These are phyloP conservation scores for Aspergillus neoniger DNA, from an alignment of 2,329 filamentous ascomycete species.

Conservation along the genomic window DNA sequence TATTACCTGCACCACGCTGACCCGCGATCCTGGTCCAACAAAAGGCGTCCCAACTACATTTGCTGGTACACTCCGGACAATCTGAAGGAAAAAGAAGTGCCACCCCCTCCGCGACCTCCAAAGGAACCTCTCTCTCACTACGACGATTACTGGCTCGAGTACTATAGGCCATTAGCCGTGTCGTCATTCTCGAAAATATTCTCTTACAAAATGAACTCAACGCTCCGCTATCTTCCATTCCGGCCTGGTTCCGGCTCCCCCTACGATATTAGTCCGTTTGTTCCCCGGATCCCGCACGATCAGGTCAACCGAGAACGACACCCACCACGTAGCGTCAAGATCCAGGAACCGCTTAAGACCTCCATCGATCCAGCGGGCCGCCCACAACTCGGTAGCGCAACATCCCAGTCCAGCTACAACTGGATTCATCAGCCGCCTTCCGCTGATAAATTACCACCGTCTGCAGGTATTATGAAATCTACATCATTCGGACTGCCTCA, in stretches of 20 bases:
- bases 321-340: conserved; percentile 61
- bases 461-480: conserved; percentile 61
- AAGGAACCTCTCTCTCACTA: conserved; percentile 55
- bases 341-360: conserved; percentile 61
- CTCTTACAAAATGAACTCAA: conserved; percentile 87
- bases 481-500: conserved; percentile 33
- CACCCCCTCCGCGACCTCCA: conserved; percentile 43
- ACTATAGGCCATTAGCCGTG: conserved; percentile 84
- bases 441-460: conserved; percentile 35
- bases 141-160: conserved; percentile 97
- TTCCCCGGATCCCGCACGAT: conserved; percentile 64
- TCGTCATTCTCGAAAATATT: conserved; percentile 93
- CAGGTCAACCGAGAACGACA: conserved; percentile 62
- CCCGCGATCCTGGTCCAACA: conserved; percentile 71
- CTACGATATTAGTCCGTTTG: conserved; percentile 86
- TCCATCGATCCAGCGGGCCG: conserved; percentile 38
- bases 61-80: conserved; percentile 80
- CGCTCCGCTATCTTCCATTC: conserved; percentile 77
- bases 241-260: conserved; percentile 67
- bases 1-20: conserved; percentile 94
- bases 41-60: conserved; percentile 71
- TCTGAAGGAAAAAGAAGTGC: conserved; percentile 65
- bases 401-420: conserved; percentile 20
- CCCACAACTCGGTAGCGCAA: conserved; percentile 12
- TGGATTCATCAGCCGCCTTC: conserved; percentile 38